These are phyloP conservation scores for Amylostereum areolatum DNA, from an alignment of 1,284 basidiomycete genomes.

Conservation along the genomic window DNA sequence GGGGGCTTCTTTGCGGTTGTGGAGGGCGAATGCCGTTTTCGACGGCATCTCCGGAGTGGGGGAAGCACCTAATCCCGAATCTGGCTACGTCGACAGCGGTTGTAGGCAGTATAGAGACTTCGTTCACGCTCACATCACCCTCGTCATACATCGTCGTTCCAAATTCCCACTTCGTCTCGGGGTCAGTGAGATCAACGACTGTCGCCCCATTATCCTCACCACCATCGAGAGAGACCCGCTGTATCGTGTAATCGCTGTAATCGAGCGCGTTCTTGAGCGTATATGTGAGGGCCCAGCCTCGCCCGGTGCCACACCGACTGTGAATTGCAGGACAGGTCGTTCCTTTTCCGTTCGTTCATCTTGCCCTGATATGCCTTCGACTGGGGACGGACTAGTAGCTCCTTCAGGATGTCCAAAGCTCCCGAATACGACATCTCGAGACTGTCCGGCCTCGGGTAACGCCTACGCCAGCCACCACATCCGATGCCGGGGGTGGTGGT, in stretches of 20 bases:
- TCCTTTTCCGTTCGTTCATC: slow-evolving; percentile 15
- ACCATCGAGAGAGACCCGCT: not conserved
- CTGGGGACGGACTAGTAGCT: slow-evolving; percentile 25
- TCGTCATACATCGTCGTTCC: slow-evolving; percentile 36
- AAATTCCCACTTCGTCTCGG: slow-evolving; percentile 47
- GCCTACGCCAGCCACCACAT: slow-evolving; percentile 1
- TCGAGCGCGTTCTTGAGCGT: slow-evolving; percentile 29
- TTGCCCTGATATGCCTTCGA: slow-evolving; percentile 5
- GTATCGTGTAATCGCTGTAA: slow-evolving; percentile 12
- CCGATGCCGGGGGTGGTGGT: not conserved
- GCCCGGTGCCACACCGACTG: slow-evolving; percentile 38
- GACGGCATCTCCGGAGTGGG: slow-evolving; percentile 4
- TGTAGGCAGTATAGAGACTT: slow-evolving; percentile 3
- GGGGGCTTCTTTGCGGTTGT: slow-evolving; percentile 3
- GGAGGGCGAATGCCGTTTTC: slow-evolving; percentile 5
- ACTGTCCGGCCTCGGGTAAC: slow-evolving; percentile 14
- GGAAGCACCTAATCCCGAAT: not conserved
- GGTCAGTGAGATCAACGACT: slow-evolving; percentile 31
- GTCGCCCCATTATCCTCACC: slow-evolving; percentile 8
- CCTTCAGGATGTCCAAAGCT: slow-evolving; percentile 32
- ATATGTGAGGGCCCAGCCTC: slow-evolving; percentile 33
- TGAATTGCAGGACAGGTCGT: slow-evolving; percentile 32
- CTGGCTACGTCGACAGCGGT: slow-evolving; percentile 2
- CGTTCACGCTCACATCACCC: slow-evolving; percentile 8
- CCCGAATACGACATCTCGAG: slow-evolving; percentile 42